Percentiles rank a stretch among this genome's conserved stretches.
phyloP scores from a whole-genome alignment of 179 eudicot species.

The Beta macrorhiza region DNA sequence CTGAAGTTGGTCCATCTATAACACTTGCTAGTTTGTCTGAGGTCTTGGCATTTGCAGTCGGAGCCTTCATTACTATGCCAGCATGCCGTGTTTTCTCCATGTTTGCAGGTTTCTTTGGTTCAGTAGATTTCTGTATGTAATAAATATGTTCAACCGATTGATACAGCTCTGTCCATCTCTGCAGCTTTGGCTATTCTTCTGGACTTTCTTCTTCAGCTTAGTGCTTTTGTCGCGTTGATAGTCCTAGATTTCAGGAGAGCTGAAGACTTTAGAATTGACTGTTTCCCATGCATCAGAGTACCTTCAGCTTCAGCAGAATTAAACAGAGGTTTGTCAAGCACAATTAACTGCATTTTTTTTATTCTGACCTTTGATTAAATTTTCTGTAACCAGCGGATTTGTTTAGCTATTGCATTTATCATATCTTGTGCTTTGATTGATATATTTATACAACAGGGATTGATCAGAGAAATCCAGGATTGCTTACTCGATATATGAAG shows the following conservation, averaged over 20 bases:
- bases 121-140: constrained; percentile 9
- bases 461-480: constrained; percentile 60
- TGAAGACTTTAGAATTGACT: constrained; percentile 84
- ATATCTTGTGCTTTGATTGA: constrained; percentile 4
- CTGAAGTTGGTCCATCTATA: constrained; percentile 96
- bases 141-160: constrained; percentile 13
- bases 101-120: constrained; percentile 81
- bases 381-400: neutral
- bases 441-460: constrained; percentile 36
- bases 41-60: constrained; percentile 96
- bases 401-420: neutral
- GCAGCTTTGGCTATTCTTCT: constrained; percentile 91
- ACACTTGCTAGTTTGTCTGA: constrained; percentile 95
- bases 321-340: constrained; percentile 30
- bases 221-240: constrained; percentile 92
- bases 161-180: constrained; percentile 23
- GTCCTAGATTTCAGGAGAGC: constrained; percentile 86
- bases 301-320: constrained; percentile 25
- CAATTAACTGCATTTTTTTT: neutral
- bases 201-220: constrained; percentile 93
- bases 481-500: constrained; percentile 85
- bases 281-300: constrained; percentile 74
- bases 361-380: neutral
- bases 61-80: constrained; percentile 93
- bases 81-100: constrained; percentile 97